Percentiles rank a stretch among this genome's conserved stretches.
Conservation (phyloP, 2,329 filamentous ascomycete genomes). For the Cercospora sojina region DNA sequence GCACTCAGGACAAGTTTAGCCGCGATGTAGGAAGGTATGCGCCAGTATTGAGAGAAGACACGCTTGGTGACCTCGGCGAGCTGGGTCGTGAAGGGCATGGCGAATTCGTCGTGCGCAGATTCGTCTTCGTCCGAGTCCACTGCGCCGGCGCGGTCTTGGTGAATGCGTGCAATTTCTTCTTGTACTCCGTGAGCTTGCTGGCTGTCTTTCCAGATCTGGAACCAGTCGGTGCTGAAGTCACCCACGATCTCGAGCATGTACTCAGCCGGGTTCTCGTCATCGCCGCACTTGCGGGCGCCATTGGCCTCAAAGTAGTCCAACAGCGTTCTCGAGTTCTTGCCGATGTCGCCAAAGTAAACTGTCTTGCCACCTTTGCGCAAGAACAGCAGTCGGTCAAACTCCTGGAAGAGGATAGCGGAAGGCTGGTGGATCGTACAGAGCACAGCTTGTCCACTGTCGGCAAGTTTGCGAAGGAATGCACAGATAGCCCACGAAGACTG, state of each 20-base stretch:
- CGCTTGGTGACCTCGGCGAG: conserved; percentile 42
- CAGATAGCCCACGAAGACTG: conserved; percentile 65
- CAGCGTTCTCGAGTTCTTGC: conserved; percentile 43
- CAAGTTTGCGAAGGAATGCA: conserved; percentile 61
- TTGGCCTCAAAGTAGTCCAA: conserved; percentile 60
- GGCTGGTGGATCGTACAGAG: conserved; percentile 52
- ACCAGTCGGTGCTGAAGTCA: conserved; percentile 44
- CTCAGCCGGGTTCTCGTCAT: conserved; percentile 68
- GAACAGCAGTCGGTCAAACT: conserved; percentile 48
- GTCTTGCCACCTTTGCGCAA: conserved; percentile 47
- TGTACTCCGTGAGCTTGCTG: conserved; percentile 37
- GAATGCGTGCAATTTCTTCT: conserved; percentile 42
- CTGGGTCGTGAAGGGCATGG: conserved; percentile 43
- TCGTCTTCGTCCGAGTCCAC: conserved; percentile 34
- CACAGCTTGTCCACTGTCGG: conserved; percentile 48
- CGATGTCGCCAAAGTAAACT: conserved; percentile 51
- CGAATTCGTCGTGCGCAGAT: conserved; percentile 44
- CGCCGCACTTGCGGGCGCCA: conserved; percentile 59
- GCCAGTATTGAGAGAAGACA: conserved; percentile 48
- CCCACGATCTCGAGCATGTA: conserved; percentile 63
- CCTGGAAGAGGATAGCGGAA: conserved; percentile 46
- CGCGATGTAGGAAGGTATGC: conserved; percentile 49
- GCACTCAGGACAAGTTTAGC: conserved; percentile 60
- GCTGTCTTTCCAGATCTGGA: conserved; percentile 42
- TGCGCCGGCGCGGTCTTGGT: conserved; percentile 38